Evolutionary conservation across 768 basidiomycete species (phyloP), one percentile per base, ranked within the genome.

Genomic region (Mrakia frigida): DNA sequence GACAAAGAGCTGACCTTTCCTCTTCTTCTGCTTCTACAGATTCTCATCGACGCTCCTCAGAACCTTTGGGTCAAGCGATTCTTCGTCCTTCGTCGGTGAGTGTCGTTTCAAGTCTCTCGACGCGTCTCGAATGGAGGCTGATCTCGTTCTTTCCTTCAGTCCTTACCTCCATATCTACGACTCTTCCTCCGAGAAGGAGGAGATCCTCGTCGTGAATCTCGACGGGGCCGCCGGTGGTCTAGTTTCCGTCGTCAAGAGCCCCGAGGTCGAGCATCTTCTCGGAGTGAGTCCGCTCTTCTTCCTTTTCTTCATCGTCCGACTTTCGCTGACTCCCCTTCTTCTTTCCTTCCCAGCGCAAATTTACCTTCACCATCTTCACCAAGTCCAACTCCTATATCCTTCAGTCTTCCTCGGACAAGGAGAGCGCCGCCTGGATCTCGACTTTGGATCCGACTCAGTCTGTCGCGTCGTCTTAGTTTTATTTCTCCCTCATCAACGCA

Each of bases 341-440:
- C 31, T 11, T 50, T 71, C 14, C 37, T 25, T 63, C 43, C 21
- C 81, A 94, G 94, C 92, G 90, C 87, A 89, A 87, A 46, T 90
- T 89, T 83, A 91, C 90, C 21, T 95, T 97, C 84, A 94, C 92
- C 18, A 87, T 97, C 43, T 96, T 95, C 84, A 94, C 94, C 2
- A 87, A 92, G 18, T 92, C 92, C 11, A 96, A 97, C 83, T 94
- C 94, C 35, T 91, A 94, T 84, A 92, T 92, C 52, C 87, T 97
- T 14, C 90, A 92, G 13, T 93, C 94, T 46, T 88, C 90, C 3
- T 92, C 86, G 80, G 84, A 86, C 76, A 95, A 92, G 85, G 94
- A 97, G 81, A 86, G 93, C 76, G 89, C 89, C 77, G 88, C 89
- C 81, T 97, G 94, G 94, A 90, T 88, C 80, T 85, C 87, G 77